These are phyloP conservation scores for Spinellus fusiger DNA, from an alignment of 192 early-diverging fungal species.

Conservation along the genomic window DNA sequence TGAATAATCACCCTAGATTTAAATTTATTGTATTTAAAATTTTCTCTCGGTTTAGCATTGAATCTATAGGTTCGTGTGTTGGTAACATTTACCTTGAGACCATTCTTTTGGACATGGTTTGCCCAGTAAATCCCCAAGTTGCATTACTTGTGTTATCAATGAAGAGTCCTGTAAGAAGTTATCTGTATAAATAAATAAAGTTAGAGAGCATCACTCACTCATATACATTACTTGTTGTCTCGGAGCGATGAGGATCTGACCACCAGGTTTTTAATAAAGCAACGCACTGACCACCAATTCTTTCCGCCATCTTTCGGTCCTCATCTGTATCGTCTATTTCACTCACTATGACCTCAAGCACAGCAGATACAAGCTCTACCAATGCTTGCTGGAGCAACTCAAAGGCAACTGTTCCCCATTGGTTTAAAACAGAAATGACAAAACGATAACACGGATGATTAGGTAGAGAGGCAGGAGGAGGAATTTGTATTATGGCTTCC, in stretches of 20 bases:
- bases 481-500: conserved; percentile 1
- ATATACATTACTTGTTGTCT: neutral
- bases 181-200: neutral
- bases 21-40: no score
- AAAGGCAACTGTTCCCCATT: neutral
- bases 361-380: neutral
- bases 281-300: neutral
- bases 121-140: neutral
- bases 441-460: neutral
- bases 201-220: neutral
- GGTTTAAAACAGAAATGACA: neutral
- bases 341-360: neutral
- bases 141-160: neutral
- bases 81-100: conserved; percentile 5
- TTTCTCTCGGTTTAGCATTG: no score
- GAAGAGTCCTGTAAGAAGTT: neutral
- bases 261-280: conserved; percentile 6
- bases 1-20: no score
- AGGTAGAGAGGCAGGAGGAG: neutral
- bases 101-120: conserved; percentile 16
- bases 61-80: no score
- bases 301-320: neutral
- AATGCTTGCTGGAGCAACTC: neutral
- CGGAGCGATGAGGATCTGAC: neutral
- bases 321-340: neutral